Percentiles rank a stretch among this genome's conserved stretches.
Conservation (phyloP, 192 early-diverging fungal genomes). For the Coemansia guatemalensis region DNA sequence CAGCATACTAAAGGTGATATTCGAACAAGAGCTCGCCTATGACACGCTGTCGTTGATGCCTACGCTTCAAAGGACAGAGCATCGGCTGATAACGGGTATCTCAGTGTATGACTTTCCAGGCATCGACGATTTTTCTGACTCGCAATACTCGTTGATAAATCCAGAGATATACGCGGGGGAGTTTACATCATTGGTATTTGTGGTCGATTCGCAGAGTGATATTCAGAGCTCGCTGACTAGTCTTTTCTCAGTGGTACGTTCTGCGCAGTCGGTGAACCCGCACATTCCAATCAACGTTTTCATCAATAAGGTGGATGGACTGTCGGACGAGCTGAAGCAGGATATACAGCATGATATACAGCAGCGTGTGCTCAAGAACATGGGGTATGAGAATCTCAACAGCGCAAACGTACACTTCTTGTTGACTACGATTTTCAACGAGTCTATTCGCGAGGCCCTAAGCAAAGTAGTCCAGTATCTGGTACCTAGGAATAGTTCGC, state of each 20-base stretch:
- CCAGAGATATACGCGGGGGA: constrained; percentile 66
- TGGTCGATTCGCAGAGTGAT: constrained; percentile 97
- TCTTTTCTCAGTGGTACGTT: constrained; percentile 70
- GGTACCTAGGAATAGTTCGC: constrained; percentile 77
- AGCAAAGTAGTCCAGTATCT: constrained; percentile 92
- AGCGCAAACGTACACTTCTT: constrained; percentile 79
- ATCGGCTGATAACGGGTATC: constrained; percentile 43
- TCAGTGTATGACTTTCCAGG: constrained; percentile 91
- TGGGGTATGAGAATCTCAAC: constrained; percentile 75
- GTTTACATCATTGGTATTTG: constrained; percentile 81
- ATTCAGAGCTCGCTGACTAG: constrained; percentile 73
- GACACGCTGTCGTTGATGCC: constrained; percentile 40
- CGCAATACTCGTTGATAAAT: constrained; percentile 54
- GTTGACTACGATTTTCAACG: constrained; percentile 92
- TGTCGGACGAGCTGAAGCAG: constrained; percentile 95
- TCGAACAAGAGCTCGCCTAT: constrained; percentile 30
- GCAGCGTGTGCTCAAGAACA: constrained; percentile 83
- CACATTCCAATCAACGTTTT: constrained; percentile 90
- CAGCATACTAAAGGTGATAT: constrained; percentile 44
- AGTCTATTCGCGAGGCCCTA: constrained; percentile 93
- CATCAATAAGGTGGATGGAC: constrained; percentile 95
- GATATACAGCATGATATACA: constrained; percentile 95
- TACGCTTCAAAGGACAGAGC: constrained; percentile 26
- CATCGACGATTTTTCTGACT: constrained; percentile 78
- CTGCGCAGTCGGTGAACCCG: constrained; percentile 77